phyloP scores from a whole-genome alignment of 208 protist species.

The Endotrypanum monterogeii region DNA sequence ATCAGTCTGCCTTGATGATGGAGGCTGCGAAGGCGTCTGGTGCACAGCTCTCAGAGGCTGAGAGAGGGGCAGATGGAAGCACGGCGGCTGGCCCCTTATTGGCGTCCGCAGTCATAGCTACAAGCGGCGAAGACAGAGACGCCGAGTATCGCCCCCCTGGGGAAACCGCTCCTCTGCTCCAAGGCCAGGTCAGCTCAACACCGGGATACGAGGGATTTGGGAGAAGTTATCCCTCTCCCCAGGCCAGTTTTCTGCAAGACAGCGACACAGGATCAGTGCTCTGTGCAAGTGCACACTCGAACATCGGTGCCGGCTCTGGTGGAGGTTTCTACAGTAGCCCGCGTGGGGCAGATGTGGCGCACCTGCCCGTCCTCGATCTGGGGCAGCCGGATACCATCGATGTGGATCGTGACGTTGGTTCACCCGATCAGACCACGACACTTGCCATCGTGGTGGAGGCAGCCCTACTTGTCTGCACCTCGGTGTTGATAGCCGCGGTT shows the following conservation, averaged over 20 bases:
- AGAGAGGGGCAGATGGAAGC: background rate
- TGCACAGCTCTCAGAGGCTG: conserved; percentile 2
- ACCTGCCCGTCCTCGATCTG: background rate
- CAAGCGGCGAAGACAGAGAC: background rate
- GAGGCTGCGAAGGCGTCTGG: conserved; percentile 16
- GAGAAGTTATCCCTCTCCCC: conserved; percentile 11
- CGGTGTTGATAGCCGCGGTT: conserved; percentile 42
- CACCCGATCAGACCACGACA: conserved; percentile 63
- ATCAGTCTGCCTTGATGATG: conserved; percentile 40
- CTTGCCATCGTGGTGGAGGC: conserved; percentile 73
- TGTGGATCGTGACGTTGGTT: conserved; percentile 67
- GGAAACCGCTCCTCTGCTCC: conserved; percentile 26
- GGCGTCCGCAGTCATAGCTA: background rate
- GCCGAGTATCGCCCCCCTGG: background rate
- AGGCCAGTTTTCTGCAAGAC: background rate
- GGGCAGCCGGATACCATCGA: conserved; percentile 17
- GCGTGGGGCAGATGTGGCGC: background rate
- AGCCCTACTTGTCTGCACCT: conserved; percentile 48
- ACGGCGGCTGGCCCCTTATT: background rate
- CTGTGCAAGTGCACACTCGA: background rate
- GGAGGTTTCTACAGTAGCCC: background rate
- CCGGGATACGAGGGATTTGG: conserved; percentile 18
- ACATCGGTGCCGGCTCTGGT: background rate
- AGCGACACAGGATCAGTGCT: background rate
- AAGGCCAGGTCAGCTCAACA: background rate